These are phyloP conservation scores for Cystobasidium ongulense DNA, from an alignment of 768 basidiomycete species.

Conservation along the genomic window DNA sequence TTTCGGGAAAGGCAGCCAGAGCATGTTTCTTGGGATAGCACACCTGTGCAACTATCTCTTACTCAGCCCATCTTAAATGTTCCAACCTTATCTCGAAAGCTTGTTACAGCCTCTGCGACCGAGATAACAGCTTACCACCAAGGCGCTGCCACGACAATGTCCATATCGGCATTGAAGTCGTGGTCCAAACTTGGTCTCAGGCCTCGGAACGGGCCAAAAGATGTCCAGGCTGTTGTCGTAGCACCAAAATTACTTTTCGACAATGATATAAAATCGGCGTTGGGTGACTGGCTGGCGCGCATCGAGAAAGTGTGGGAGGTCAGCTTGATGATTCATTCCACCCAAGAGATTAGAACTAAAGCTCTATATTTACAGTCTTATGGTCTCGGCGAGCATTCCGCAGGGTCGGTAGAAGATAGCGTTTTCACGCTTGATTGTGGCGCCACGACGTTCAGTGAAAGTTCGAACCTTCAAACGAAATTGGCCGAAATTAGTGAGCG, in stretches of 20 bases:
- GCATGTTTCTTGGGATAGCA: constrained; percentile 46
- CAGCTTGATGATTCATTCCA: no score
- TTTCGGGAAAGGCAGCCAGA: constrained; percentile 24
- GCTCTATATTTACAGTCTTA: no score
- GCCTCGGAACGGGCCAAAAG: constrained; percentile 63
- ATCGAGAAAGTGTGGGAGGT: background rate
- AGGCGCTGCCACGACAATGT: constrained; percentile 60
- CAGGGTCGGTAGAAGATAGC: background rate
- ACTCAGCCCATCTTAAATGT: background rate
- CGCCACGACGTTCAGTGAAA: background rate
- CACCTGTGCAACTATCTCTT: background rate
- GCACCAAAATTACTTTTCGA: background rate
- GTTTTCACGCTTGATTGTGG: background rate
- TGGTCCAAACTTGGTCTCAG: constrained; percentile 76
- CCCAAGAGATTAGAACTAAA: no score
- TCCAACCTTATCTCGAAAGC: background rate
- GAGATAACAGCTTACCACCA: constrained; percentile 61
- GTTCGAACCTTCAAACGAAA: background rate
- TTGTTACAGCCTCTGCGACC: constrained; percentile 44
- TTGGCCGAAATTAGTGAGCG: background rate
- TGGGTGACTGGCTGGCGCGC: constrained; percentile 2
- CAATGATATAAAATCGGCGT: background rate
- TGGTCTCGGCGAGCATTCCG: background rate
- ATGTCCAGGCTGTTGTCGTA: constrained; percentile 57
- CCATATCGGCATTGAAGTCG: constrained; percentile 65